A percentile compares a stretch with the other conserved stretches of the same genome.
Conservation (phyloP, 2,329 filamentous ascomycete species). For the Colletotrichum spinosum region DNA sequence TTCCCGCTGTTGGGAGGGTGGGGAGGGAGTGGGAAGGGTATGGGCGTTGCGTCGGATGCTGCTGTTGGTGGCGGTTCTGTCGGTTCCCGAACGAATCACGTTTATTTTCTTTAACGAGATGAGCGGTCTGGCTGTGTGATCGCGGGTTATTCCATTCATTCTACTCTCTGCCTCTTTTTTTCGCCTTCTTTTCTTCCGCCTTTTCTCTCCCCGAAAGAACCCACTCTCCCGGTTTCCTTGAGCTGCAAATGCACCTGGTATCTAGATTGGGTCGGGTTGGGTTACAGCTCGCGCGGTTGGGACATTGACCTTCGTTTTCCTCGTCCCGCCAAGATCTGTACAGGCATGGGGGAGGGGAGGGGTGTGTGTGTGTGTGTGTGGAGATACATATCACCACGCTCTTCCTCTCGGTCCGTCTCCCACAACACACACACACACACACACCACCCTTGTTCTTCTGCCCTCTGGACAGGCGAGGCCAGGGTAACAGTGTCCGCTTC, state of each 20-base stretch:
- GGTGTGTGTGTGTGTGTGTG: background rate
- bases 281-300: background rate
- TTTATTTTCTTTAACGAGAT: too few species aligned
- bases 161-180: background rate
- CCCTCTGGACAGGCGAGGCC: background rate
- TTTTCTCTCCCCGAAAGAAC: background rate
- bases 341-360: background rate
- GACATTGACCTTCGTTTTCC: background rate
- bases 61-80: too few species aligned
- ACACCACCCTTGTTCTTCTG: background rate
- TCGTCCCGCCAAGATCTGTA: conserved; percentile 9
- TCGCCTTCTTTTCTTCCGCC: background rate
- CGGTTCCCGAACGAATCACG: too few species aligned
- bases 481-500: conserved; percentile 10
- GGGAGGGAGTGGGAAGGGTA: too few species aligned
- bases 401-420: background rate
- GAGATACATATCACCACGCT: background rate
- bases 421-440: background rate
- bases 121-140: too few species aligned
- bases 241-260: background rate
- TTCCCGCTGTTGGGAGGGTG: too few species aligned
- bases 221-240: background rate
- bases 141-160: background rate
- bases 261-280: background rate
- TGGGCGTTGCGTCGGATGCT: too few species aligned